Percentiles rank a stretch among this genome's conserved stretches.
These are phyloP conservation scores for Cercospora brassicicola DNA, from an alignment of 2,329 filamentous ascomycete genomes.

Conservation along the genomic window DNA sequence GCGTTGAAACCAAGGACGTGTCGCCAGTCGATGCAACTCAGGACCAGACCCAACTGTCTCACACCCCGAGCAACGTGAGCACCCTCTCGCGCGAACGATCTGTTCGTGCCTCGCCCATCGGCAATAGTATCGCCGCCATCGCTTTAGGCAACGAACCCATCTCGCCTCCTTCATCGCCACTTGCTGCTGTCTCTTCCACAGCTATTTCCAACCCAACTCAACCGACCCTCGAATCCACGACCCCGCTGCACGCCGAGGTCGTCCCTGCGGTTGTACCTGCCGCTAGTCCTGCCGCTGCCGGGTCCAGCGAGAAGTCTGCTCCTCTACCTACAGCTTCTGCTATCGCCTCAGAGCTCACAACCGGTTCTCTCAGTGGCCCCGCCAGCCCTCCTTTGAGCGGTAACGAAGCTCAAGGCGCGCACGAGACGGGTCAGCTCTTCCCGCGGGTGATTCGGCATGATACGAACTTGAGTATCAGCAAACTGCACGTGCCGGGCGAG, in stretches of 20 bases:
- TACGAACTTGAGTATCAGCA: constrained; percentile 57
- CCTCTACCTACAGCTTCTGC: not conserved
- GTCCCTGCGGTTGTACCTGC: not conserved
- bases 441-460: constrained; percentile 51
- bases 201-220: not conserved
- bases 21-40: not conserved
- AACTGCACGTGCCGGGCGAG: constrained; percentile 69
- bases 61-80: constrained; percentile 9
- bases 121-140: constrained; percentile 11
- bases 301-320: not conserved
- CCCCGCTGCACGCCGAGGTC: not conserved
- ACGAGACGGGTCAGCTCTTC: constrained; percentile 47
- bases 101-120: constrained; percentile 4
- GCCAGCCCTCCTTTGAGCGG: constrained; percentile 29
- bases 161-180: not conserved
- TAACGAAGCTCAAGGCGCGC: constrained; percentile 38
- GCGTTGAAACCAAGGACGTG: constrained; percentile 3
- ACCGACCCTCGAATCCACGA: not conserved
- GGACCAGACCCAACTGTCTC: not conserved
- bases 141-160: constrained; percentile 4
- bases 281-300: not conserved
- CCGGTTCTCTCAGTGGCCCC: not conserved
- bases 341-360: constrained; percentile 12
- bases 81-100: constrained; percentile 10
- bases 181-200: not conserved